phyloP scores from a whole-genome alignment of 1,139 yeast genomes.

The Yamadazyma aaseri region DNA sequence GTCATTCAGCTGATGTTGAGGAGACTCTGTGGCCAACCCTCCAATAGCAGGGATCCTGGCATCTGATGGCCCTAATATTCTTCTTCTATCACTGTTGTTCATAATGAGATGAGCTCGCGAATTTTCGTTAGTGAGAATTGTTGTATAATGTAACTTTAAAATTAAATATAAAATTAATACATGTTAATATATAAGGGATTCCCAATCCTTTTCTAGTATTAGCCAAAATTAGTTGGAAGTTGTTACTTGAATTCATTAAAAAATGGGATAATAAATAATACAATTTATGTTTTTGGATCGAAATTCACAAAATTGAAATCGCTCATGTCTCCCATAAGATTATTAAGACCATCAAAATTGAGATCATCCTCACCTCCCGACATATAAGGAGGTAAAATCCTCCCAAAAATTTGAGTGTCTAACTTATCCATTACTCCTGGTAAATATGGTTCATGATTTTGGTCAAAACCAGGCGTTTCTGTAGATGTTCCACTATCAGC shows the following conservation, averaged over 20 bases:
- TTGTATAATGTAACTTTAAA: too few species aligned
- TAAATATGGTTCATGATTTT: conserved; percentile 38
- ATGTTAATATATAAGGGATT: too few species aligned
- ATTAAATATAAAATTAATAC: too few species aligned
- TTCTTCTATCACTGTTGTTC: conserved; percentile 59
- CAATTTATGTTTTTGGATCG: not conserved
- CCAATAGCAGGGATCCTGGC: conserved; percentile 49
- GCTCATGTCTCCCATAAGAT: conserved; percentile 10
- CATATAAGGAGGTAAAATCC: conserved; percentile 84
- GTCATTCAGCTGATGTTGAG: not conserved
- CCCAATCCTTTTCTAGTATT: too few species aligned
- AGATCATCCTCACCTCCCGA: conserved; percentile 14
- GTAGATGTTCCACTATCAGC: not conserved
- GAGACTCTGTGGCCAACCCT: not conserved
- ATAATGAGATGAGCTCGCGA: conserved; percentile 3
- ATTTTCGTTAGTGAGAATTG: not conserved
- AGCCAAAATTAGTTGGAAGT: too few species aligned
- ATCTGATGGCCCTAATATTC: conserved; percentile 64
- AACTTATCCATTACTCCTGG: conserved; percentile 83
- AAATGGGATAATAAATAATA: too few species aligned
- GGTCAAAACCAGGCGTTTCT: not conserved
- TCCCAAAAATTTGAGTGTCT: conserved; percentile 81
- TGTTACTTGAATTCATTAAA: too few species aligned
- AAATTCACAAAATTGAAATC: conserved; percentile 6
- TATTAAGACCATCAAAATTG: conserved; percentile 13